Evolutionary conservation across 345 rosid genomes (phyloP).

Genomic region (Ricinus communis): DNA sequence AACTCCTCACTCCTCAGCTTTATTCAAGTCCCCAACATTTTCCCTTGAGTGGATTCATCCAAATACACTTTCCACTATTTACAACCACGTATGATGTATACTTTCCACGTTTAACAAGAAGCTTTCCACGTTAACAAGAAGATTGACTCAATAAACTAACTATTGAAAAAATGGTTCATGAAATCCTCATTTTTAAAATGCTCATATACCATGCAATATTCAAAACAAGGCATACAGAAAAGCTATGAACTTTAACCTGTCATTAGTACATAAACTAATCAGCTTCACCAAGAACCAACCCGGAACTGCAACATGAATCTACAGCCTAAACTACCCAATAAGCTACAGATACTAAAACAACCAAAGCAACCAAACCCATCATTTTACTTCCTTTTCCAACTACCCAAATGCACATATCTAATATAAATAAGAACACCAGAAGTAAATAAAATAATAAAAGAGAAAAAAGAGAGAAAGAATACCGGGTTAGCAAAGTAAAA

Average conservation of each 20-base stretch:
- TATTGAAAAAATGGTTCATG: background rate
- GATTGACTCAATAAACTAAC: background rate
- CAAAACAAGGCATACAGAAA: too few relatives aligned
- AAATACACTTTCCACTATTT: background rate
- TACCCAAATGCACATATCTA: too few relatives aligned
- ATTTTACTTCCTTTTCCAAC: background rate
- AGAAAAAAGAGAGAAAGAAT: background rate
- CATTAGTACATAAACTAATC: too few relatives aligned
- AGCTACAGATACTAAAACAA: background rate
- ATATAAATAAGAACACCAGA: too few relatives aligned
- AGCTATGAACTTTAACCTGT: background rate
- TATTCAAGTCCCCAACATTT: background rate
- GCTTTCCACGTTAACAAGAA: background rate
- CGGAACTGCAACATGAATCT: background rate
- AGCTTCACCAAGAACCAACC: too few relatives aligned
- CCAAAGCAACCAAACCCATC: background rate
- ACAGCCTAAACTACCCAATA: too few relatives aligned
- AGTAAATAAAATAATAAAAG: background rate
- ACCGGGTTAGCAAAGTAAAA: constrained; percentile 4
- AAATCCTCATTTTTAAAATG: background rate
- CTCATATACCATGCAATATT: background rate
- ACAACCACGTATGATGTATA: background rate
- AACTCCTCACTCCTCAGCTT: background rate
- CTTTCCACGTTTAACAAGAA: background rate
- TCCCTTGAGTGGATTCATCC: background rate